Evolutionary conservation across 495 filamentous ascomycete species (phyloP), one percentile per base, ranked within the genome.

Genomic region (Hypoxylon rickii): DNA sequence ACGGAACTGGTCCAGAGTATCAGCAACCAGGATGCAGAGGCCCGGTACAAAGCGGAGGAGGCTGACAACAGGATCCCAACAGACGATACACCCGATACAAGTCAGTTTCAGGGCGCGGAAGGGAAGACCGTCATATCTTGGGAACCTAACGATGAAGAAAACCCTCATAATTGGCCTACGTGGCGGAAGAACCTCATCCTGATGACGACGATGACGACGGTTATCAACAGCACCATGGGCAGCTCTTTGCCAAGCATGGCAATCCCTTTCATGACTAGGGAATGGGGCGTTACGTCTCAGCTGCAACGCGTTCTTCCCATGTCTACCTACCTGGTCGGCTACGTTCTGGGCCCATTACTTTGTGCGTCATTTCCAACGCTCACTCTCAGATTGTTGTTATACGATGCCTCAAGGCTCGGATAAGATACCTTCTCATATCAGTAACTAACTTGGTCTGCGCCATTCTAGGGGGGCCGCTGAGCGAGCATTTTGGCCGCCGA

Each of bases 101-200:
- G 36, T 26, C 44, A 56, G 12, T 58, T 47, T 12, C 61, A 42
- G 24, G 55, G 49, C 7, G 51, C 66, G n/a, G 51, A 57, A 4
- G 53, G 58, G 31, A 73, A 58, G 47, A 74, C 61, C 17, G 68
- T 83, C 53, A 64, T 84, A 22, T 70, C 74, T 7, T 83, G 80
- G 74, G 60, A 73, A 29, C 50, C 73, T 44, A 68, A 73, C 36
- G 81, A 84, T 60, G 65, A 73, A 17, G 76, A 76, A 37, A 82
- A 83, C 55, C 82, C 82, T 1, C 76, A 82, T 61, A 84, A 83
- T 61, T 85, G 79, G 80, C 72, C 76, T 1, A n/a, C n/a, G n/a
- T n/a, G n/a, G n/a, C 32, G 32, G 32, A 34, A 34, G n/a, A 3
- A 7, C 6, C n/a, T 34, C 32, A 34, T 34, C 32, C n/a, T 12